Evolutionary conservation across 768 basidiomycete genomes (phyloP).

Genomic region (Cystobasidiopsis lactophilus): DNA sequence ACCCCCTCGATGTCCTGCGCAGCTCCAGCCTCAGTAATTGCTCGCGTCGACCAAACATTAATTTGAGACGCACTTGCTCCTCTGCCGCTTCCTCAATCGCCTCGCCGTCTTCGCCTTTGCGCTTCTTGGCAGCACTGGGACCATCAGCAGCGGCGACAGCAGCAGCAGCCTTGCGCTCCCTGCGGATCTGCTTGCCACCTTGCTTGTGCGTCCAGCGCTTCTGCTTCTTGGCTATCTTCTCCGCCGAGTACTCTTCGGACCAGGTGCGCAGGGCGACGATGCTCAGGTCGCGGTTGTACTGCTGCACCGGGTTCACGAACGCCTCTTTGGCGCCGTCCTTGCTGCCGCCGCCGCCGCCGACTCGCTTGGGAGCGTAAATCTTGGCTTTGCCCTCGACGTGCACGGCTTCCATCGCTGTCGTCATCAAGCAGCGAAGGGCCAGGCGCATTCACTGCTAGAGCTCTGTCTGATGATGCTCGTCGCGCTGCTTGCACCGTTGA

Average conservation of each 20-base stretch:
- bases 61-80: neutral
- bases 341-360: too few species aligned
- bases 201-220: slow-evolving; percentile 36
- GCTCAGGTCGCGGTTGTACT: slow-evolving; percentile 88
- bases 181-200: slow-evolving; percentile 30
- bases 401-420: neutral
- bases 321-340: slow-evolving; percentile 38
- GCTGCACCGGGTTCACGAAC: slow-evolving; percentile 91
- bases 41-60: neutral
- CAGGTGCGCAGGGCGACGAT: slow-evolving; percentile 75
- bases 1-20: neutral
- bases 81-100: neutral
- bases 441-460: neutral
- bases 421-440: neutral
- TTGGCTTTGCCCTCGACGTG: neutral
- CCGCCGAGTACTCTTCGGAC: slow-evolving; percentile 47
- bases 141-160: neutral
- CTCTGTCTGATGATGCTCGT: too few species aligned
- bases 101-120: slow-evolving; percentile 6
- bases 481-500: too few species aligned
- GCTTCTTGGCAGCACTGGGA: slow-evolving; percentile 1
- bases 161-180: slow-evolving; percentile 11
- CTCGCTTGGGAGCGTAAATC: neutral
- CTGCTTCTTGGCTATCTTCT: too few species aligned
- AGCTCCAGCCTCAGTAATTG: neutral